Base-by-base conservation (phyloP, 495 filamentous ascomycete species). In the Melanomma pulvis-pyrius region DNA sequence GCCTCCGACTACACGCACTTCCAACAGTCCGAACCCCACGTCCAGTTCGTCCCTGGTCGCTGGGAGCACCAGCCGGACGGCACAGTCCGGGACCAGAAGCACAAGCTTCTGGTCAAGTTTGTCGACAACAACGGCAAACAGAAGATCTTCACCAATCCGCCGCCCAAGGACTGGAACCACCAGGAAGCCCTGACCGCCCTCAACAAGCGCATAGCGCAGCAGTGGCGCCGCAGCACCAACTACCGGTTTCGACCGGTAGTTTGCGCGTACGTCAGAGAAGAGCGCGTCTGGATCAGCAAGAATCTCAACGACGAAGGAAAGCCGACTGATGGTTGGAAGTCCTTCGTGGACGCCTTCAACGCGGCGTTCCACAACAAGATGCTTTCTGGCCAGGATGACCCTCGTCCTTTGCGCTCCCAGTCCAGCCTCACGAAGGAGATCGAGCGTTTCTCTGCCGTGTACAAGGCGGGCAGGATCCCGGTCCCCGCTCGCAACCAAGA, bases 161-260 rank as follows among this genome's bases (percentile, higher is more conserved):
- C 59, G 11, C 59, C 59, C 15, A 50, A 30, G 26, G 59, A 61
- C 28, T 61, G 59, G 59, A 61, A 36, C 9, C 3, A 30, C 46
- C 59, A 61, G 47, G 22, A 32, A 7, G 59, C 46, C 9, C 32
- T 61, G 25, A 51, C 36, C 19, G 29, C 29, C 1, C 59, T 61
- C 44, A 61, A 61, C 29, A 61, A 61, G 59, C 59, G 59, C n/a
- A 39, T 41, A 26, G 59, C 49, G 1, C 59, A 61, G 59, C 59
- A 61, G 32, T 36, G 49, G 12, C 59, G 59, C 24, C 59, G 59
- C 46, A 26, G 29, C 47, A 61, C 36, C 22, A 6, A 22, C 26
- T 25, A 26, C 12, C 59, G 59, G 9, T 61, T 51, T 46, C 59
- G 59, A 19, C 2, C 5, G 11, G 46, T 51, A 3, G 59, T 61